These are phyloP conservation scores for Backusella psychrophila DNA, from an alignment of 192 early-diverging fungal species.

Conservation along the genomic window DNA sequence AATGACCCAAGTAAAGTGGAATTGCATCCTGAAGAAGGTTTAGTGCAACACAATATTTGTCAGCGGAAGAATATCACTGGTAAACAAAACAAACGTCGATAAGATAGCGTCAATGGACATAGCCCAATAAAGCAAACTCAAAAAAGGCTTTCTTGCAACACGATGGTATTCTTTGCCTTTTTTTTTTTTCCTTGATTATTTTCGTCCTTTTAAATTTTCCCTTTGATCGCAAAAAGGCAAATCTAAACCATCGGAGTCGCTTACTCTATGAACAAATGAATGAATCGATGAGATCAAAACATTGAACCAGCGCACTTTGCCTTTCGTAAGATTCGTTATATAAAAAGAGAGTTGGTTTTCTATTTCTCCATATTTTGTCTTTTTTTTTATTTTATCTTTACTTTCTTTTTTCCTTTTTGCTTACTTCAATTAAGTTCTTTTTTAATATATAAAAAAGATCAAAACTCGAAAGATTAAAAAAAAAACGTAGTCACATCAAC, in stretches of 20 bases:
- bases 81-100: background rate
- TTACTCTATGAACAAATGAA: background rate
- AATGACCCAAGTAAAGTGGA: background rate
- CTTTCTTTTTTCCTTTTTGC: background rate
- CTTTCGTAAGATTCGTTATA: background rate
- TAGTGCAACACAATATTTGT: constrained; percentile 11
- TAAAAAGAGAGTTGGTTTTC: background rate
- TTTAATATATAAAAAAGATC: background rate
- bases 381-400: background rate
- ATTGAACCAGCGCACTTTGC: background rate
- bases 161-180: constrained; percentile 13
- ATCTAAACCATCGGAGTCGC: constrained; percentile 3
- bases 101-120: background rate
- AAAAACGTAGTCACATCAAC: background rate
- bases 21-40: background rate
- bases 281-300: background rate
- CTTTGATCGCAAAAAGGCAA: constrained; percentile 10
- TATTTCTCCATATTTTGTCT: background rate
- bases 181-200: background rate
- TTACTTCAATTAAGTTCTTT: background rate
- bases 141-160: background rate
- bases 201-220: background rate
- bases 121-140: background rate
- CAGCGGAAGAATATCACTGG: constrained; percentile 4
- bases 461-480: background rate